Base-by-base conservation (phyloP, 257 asterid species). In the Scutellaria galericulata region DNA sequence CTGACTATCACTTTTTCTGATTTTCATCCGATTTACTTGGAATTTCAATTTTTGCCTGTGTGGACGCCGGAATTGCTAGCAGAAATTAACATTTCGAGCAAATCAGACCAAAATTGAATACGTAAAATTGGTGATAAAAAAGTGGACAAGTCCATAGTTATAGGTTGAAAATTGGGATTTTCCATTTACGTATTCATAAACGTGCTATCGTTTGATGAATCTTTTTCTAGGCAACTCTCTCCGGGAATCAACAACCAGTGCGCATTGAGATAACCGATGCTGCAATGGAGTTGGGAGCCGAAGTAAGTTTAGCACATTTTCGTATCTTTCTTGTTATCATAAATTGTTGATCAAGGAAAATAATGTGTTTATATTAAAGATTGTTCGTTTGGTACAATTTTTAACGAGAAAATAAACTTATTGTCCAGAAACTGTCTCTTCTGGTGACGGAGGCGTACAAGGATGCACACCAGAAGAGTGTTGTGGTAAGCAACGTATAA, bases 231-330 rank as follows among this genome's bases (percentile, higher is more conserved):
- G 99, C 92, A 79, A 94, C 99, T 2, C 88, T 91, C 35, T 86
- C 97, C 35, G 99, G 97, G 50, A 94, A 94, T 80, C 99, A 91
- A 77, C 96, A 94, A 58, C 99, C 99, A 0, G 82, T 94, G 58
- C 91, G 97, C 52, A 89, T 93, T 70, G 97, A 94, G 81, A 94
- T 91, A 73, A 94, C 99, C 0, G 97, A 93, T 68, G 97, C 97
- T 75, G 99, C 99, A 68, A 94, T 94, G 97, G 96, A 84, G 74
- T 81, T 91, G 73, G 99, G 97, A 46, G 58, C 96, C 15, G 97
- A 88, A 79, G 97, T 87, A 72, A 88, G 97, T 80, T 60, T 15
- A 66, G 35, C 44, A 42, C 35, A 11, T 45, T 42, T 54, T 41
- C 35, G 5, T 44, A 18, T 22, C 1, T 46, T 27, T 64, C 53